Evolutionary conservation across 108 stramenopile genomes (phyloP), one percentile per base, ranked within the genome.

Genomic region (Skeletonema tropicum): DNA sequence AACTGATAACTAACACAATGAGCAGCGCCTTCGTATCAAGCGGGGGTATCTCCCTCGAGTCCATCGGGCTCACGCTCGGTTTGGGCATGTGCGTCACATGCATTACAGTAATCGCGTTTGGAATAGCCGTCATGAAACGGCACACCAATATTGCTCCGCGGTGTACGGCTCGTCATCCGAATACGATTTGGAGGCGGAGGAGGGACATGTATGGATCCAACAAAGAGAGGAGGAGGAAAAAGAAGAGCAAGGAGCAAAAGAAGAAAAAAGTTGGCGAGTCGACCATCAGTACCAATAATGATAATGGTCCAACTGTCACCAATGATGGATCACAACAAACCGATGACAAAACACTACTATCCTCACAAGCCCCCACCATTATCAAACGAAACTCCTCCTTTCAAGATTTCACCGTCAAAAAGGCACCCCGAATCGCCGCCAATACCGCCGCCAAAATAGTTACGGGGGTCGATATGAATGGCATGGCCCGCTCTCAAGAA

Each of bases 81-180:
- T 79, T 71, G 21, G 78, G 87, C 29, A 17, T 68, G 3, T 39
- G 39, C 73, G 66, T 83, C 13, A 64, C 67, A 29, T 4, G 55
- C 5, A 25, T 84, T 19, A 68, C 88, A n/a, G 66, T 89, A 26
- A 25, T 71, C 11, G 75, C 74, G 3, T 94, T 94, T 69, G 89
- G 89, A 31, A 45, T 75, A 10, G 90, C 89, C 6, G 75, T 91
- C 3, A 45, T 61, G 35, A 26, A 25, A 7, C 75, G 87, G 60
- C 69, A 45, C 46, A 64, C 74, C 25, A 79, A 87, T 52, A 66
- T 94, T 32, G 92, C 92, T 4, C 88, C 90, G 1, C 86, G 92
- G 10, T 89, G 88, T 68, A 81, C 87, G 25, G 90, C 87, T 0
- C 67, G 92, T 5, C 89, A 89, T 64, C 68, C 65, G 8, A 78